Base-by-base conservation (phyloP, 2,329 filamentous ascomycete genomes). In the Trichophyton rubrum region DNA sequence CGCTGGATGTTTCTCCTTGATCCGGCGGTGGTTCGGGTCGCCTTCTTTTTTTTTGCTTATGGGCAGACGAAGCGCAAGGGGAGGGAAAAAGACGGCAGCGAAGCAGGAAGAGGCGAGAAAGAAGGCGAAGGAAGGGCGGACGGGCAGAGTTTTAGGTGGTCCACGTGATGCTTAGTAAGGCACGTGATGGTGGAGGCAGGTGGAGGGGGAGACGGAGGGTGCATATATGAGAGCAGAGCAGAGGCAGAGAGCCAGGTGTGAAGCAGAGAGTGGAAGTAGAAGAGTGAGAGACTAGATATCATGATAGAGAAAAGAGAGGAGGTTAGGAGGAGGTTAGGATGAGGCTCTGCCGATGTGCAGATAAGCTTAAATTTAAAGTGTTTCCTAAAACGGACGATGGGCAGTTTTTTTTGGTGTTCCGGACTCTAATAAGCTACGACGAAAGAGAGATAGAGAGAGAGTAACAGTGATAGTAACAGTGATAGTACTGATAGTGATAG, bases 11-110 rank as follows among this genome's bases (percentile, higher is more conserved):
- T 60, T 58, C 58, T 62, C 47, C 22, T 59, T 53, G 17, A 55
- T n/a, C 40, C 62, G 57, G 62, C 58, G 17, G 59, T 59, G 58
- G 27, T 53, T 59, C 24, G 60, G 33, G 61, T 59, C 59, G 38
- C 43, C 40, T 43, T n/a, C n/a, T 43, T 43, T 43, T 38, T 38
- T 43, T 43, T 43, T 38, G 8, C 33, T 13, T 43, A 27, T 38
- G 33, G 40, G 27, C 27, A 30, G 40, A 59, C 30, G 56, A 47
- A 59, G 38, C 38, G 40, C 49, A 53, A 30, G 49, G 49, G 22
- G 33, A 38, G 27, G 45, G 40, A 43, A 43, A 43, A 13, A 49
- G 20, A 49, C 45, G 45, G 45, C 27, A 30, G 27, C 27, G 27
- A 30, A 30, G 27, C 27, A 30, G 45, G 9, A 30, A 24, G 49